A percentile compares a stretch with the other conserved stretches of the same genome.
Evolutionary conservation across 345 rosid genomes (phyloP).

Genomic region (Murraya koenigii): DNA sequence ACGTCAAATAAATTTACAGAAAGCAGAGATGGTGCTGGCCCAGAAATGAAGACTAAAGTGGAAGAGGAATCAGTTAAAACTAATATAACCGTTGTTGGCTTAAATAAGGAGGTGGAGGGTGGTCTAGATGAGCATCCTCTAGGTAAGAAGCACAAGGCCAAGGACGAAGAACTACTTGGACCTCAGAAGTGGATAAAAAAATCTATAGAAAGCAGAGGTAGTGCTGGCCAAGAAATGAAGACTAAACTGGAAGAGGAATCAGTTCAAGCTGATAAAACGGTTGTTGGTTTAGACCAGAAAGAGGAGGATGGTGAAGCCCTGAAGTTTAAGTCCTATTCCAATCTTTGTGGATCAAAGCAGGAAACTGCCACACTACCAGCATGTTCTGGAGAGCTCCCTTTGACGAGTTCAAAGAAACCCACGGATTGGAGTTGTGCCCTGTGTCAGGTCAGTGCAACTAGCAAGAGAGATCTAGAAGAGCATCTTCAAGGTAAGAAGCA

Average conservation of each 20-base stretch:
- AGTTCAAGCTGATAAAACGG: too few species aligned
- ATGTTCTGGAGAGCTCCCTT: constrained; percentile 6
- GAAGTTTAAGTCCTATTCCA: too few species aligned
- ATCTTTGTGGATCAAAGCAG: too few species aligned
- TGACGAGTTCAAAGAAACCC: constrained; percentile 22
- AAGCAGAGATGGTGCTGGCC: background rate
- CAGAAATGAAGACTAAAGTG: constrained; percentile 5
- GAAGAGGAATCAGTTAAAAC: constrained; percentile 8
- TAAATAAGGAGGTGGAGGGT: constrained; percentile 13
- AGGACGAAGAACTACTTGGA: too few species aligned
- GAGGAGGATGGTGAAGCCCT: too few species aligned
- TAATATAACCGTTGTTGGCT: constrained; percentile 10
- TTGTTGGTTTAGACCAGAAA: too few species aligned
- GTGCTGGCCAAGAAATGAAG: background rate
- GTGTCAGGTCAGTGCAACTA: constrained; percentile 18
- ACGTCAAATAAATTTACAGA: constrained; percentile 10
- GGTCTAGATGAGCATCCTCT: too few species aligned
- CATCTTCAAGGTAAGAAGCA: too few species aligned
- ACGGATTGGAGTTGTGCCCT: constrained; percentile 49
- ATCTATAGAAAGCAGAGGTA: constrained; percentile 25
- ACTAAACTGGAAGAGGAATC: too few species aligned
- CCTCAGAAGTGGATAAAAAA: background rate
- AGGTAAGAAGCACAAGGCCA: too few species aligned
- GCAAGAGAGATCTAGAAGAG: constrained; percentile 31
- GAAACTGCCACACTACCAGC: constrained; percentile 8